Evolutionary conservation across 805 yeast genomes (phyloP).

Genomic region (Yueomyces sp.): DNA sequence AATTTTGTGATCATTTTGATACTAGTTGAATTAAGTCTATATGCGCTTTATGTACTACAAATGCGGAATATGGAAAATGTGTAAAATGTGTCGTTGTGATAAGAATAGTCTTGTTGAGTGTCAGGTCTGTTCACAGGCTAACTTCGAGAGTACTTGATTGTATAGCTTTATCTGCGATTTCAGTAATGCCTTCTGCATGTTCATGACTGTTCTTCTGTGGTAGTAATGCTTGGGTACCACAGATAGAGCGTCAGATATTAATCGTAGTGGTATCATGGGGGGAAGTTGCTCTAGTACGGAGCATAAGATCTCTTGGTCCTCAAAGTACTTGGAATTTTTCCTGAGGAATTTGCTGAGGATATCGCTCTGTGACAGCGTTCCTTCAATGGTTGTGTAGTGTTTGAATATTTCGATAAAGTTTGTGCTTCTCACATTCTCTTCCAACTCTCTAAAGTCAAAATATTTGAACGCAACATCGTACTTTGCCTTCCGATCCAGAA

Average conservation of each 20-base stretch:
- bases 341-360: conserved; percentile 8
- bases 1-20: too few species aligned
- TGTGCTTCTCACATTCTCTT: conserved; percentile 4
- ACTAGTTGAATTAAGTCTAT: too few species aligned
- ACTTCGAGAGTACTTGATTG: not conserved
- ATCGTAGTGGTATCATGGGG: conserved; percentile 3
- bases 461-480: conserved; percentile 3
- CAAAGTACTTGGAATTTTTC: conserved; percentile 8
- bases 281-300: conserved; percentile 11
- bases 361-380: conserved; percentile 3
- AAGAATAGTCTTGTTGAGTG: too few species aligned
- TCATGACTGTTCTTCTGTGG: conserved; percentile 2
- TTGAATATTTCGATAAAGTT: conserved; percentile 9
- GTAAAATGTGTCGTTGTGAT: too few species aligned
- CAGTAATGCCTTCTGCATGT: conserved; percentile 12
- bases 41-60: too few species aligned
- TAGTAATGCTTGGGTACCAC: conserved; percentile 6
- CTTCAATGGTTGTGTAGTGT: conserved; percentile 7
- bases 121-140: too few species aligned
- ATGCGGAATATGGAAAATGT: too few species aligned
- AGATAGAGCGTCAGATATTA: conserved; percentile 7
- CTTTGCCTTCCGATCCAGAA: not conserved
- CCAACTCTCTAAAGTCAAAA: conserved; percentile 18
- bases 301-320: conserved; percentile 2
- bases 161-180: conserved; percentile 9